These are phyloP conservation scores for Arthrobotrys iridis DNA, from an alignment of 2,329 filamentous ascomycete species.

Conservation along the genomic window DNA sequence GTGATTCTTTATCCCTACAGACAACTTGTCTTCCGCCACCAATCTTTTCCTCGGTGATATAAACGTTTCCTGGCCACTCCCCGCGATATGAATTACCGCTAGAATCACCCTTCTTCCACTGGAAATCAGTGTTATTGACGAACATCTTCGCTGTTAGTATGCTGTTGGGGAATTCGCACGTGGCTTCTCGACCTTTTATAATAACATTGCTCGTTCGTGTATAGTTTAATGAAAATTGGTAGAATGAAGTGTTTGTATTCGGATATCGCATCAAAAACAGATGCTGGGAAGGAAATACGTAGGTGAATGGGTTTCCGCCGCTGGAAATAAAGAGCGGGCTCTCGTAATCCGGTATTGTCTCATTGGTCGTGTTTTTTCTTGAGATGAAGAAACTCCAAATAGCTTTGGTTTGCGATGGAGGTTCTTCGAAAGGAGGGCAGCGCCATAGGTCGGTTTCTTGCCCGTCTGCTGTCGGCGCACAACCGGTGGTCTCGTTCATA, in stretches of 20 bases:
- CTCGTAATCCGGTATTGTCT: conserved; percentile 4
- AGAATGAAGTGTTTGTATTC: conserved; percentile 25
- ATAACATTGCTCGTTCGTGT: conserved; percentile 17
- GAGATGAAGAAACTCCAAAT: conserved; percentile 46
- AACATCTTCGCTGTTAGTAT: conserved; percentile 37
- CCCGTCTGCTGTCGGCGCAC: conserved; percentile 34
- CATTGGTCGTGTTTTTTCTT: conserved; percentile 8
- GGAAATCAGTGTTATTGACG: conserved; percentile 25
- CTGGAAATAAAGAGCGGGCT: conserved; percentile 35
- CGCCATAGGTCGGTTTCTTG: conserved; percentile 39
- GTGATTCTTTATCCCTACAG: conserved; percentile 33
- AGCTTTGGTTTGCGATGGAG: conserved; percentile 4
- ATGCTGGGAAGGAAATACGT: conserved; percentile 15
- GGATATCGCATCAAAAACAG: conserved; percentile 35
- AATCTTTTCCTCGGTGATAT: conserved; percentile 30
- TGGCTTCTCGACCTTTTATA: conserved; percentile 12
- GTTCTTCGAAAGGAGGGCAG: conserved; percentile 38
- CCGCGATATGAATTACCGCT: conserved; percentile 20
- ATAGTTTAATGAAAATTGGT: conserved; percentile 46
- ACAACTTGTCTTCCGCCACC: conserved; percentile 40
- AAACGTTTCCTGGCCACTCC: conserved; percentile 36
- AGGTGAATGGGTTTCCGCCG: conserved; percentile 32
- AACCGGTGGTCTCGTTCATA: conserved; percentile 9
- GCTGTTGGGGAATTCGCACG: conserved; percentile 44
- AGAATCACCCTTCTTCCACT: conserved; percentile 24